Conservation (phyloP, 371 early-diverging fungal species). For the Lichtheimia ramosa region DNA sequence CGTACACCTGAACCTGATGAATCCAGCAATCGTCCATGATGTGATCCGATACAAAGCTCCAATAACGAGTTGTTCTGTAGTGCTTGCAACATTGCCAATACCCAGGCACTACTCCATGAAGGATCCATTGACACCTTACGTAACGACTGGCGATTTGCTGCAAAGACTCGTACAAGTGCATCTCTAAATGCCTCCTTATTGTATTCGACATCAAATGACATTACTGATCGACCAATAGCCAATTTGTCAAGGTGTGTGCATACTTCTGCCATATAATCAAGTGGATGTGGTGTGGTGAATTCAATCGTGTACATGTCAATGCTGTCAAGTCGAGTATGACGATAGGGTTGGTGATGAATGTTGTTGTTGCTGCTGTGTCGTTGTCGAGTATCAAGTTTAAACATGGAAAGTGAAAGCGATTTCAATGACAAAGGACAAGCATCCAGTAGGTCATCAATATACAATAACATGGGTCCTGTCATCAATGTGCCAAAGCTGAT, state of each 20-base stretch:
- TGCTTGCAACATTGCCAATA: not conserved
- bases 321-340: not conserved
- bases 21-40: not conserved
- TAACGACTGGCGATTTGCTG: not conserved
- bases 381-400: not conserved
- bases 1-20: not conserved
- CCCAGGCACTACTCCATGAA: not conserved
- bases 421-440: not conserved
- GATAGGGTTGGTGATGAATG: not conserved
- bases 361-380: not conserved
- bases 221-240: not conserved
- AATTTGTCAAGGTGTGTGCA: not conserved
- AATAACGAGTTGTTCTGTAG: not conserved
- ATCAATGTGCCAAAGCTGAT: conserved; percentile 5
- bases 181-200: not conserved
- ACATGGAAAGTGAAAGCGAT: conserved; percentile 3
- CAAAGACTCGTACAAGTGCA: not conserved
- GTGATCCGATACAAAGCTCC: conserved; percentile 1
- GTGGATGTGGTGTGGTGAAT: not conserved
- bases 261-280: not conserved
- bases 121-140: not conserved
- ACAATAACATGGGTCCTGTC: not conserved
- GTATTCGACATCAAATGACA: too few species aligned
- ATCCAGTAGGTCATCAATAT: not conserved
- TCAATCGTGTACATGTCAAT: not conserved